Evolutionary conservation across 306 rosid species (phyloP), one percentile per base, ranked within the genome.

Genomic region (Canavalia ensiformis): DNA sequence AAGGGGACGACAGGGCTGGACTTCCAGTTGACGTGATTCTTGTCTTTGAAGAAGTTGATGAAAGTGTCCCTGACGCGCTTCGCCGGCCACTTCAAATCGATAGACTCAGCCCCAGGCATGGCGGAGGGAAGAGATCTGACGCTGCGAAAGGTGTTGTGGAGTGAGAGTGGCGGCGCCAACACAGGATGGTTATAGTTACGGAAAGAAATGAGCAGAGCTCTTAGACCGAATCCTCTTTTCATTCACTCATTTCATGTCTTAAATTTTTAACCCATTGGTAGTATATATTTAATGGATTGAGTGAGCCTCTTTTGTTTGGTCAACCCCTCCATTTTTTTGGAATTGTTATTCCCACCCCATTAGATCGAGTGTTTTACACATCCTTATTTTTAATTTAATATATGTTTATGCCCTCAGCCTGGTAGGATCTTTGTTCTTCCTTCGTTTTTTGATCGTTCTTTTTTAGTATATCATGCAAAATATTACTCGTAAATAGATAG

Each of bases 1-100:
- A 79, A 79, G 33, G 99, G 99, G 1, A 95, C 99, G 13, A 95
- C 99, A 0, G 97, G 97, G 82, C 99, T 95, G 25, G 97, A 93
- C 82, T 79, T 80, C 88, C 88, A 89, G 79, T 51, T 1, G 0
- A 83, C 90, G 52, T 95, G 99, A 7, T 44, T 77, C 86, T 89
- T 91, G 12, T 75, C 88, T 64, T 88, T 71, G 81, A 95, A 95
- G 81, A 89, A 95, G 0, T 71, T 30, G 4, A 87, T 0, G 88
- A 62, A 87, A 8, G 86, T 87, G 74, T 64, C 80, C 67, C 88
- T 87, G n/a, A 87, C 83, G 54, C 81, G 86, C 18, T 84, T 82
- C 12, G 84, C 90, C 65, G 86, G 71, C 90, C 90, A 87, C 69
- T 81, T 77, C 55, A 55, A 8, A 39, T 71, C 71, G 46, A 6